Evolutionary conservation across 192 early-diverging fungal genomes (phyloP).

Genomic region (Coemansia sp.): DNA sequence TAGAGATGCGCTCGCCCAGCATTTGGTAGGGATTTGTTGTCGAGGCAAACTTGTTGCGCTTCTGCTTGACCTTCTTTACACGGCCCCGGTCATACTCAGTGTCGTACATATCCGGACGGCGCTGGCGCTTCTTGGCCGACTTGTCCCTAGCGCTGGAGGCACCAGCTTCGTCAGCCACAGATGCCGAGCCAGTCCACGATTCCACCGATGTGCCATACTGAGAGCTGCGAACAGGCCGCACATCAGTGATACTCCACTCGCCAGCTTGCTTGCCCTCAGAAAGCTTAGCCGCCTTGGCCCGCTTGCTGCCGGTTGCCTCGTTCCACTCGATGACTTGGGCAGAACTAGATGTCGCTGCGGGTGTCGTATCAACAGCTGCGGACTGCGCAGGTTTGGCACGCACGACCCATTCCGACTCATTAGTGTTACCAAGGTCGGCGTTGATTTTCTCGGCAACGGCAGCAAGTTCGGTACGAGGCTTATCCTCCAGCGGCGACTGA

Average conservation of each 20-base stretch:
- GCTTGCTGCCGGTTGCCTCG: slow-evolving; percentile 51
- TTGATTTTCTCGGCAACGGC: slow-evolving; percentile 5
- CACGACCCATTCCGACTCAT: slow-evolving; percentile 34
- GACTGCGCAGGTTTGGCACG: slow-evolving; percentile 12
- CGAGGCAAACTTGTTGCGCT: slow-evolving; percentile 44
- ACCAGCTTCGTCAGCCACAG: slow-evolving; percentile 31
- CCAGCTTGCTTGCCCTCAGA: slow-evolving; percentile 48
- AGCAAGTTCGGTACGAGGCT: neutral
- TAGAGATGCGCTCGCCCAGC: slow-evolving; percentile 33
- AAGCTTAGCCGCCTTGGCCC: slow-evolving; percentile 52
- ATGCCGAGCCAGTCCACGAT: slow-evolving; percentile 50
- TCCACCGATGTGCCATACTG: slow-evolving; percentile 58
- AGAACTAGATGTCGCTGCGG: neutral
- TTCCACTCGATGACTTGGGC: slow-evolving; percentile 38
- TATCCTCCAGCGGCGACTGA: neutral
- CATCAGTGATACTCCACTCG: slow-evolving; percentile 44
- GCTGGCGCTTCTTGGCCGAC: slow-evolving; percentile 51
- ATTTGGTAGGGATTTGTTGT: slow-evolving; percentile 50
- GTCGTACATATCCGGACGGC: slow-evolving; percentile 63
- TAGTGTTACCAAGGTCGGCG: slow-evolving; percentile 4
- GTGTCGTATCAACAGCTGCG: neutral
- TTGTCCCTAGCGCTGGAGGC: slow-evolving; percentile 15
- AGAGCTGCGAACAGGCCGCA: slow-evolving; percentile 44
- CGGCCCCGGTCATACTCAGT: slow-evolving; percentile 74
- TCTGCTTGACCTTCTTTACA: slow-evolving; percentile 69